Percentiles rank a stretch among this genome's conserved stretches.
Conservation (phyloP, 495 filamentous ascomycete genomes). For the Hyphodiscus hymeniophilus region DNA sequence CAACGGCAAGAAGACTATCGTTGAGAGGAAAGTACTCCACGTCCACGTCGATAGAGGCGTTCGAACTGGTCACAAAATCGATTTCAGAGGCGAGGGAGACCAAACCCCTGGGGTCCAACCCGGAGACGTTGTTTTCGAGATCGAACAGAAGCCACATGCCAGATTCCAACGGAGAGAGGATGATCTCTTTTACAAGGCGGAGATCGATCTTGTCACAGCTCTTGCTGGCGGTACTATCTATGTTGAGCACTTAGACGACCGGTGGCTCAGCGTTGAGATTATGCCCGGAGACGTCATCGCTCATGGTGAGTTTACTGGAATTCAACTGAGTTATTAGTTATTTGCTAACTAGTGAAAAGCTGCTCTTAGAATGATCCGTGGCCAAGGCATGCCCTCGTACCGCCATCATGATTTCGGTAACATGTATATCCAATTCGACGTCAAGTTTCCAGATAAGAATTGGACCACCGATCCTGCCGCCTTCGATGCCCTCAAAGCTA, state of each 20-base stretch:
- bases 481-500: slow-evolving; percentile 63
- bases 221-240: slow-evolving; percentile 81
- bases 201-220: slow-evolving; percentile 94
- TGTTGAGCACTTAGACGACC: slow-evolving; percentile 94
- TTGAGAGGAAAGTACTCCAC: slow-evolving; percentile 96
- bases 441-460: slow-evolving; percentile 81
- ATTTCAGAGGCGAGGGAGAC: slow-evolving; percentile 94
- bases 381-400: slow-evolving; percentile 96
- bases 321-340: neutral
- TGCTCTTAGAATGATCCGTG: slow-evolving; percentile 85
- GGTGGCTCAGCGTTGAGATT: slow-evolving; percentile 90
- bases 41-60: slow-evolving; percentile 96
- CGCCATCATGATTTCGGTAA: slow-evolving; percentile 95
- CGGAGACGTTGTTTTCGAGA: slow-evolving; percentile 94
- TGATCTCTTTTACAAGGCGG: slow-evolving; percentile 89
- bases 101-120: slow-evolving; percentile 88
- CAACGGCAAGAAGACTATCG: slow-evolving; percentile 91
- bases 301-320: slow-evolving; percentile 77
- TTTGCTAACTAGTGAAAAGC: slow-evolving; percentile 39
- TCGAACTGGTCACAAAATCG: slow-evolving; percentile 85
- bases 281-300: slow-evolving; percentile 88
- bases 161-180: slow-evolving; percentile 95
- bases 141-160: slow-evolving; percentile 93
- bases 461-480: slow-evolving; percentile 47
- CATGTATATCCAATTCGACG: slow-evolving; percentile 93